A percentile compares a stretch with the other conserved stretches of the same genome.
Conservation (phyloP, 2,329 filamentous ascomycete species). For the Hypomyces rosellus region DNA sequence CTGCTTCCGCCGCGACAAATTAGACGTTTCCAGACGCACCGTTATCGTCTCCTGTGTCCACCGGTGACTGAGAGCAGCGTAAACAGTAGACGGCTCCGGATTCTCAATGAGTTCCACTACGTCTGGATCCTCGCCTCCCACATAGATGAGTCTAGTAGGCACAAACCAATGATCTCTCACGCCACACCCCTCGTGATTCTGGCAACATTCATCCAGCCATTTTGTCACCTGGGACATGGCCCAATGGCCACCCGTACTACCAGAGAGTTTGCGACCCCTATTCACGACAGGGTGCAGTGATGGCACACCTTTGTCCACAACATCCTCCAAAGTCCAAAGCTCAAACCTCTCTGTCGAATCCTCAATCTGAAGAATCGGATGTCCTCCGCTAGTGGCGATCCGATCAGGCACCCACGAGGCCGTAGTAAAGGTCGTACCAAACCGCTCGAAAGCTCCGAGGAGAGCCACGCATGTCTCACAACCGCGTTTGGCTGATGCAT, state of each 20-base stretch:
- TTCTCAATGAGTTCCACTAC: slow-evolving; percentile 6
- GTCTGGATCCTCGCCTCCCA: background rate
- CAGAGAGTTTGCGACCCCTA: background rate
- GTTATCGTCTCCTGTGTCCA: slow-evolving; percentile 8
- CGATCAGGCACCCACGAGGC: slow-evolving; percentile 1
- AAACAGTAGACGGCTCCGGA: background rate
- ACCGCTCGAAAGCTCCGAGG: background rate
- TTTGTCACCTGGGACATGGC: background rate
- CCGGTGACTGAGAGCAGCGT: slow-evolving; percentile 8
- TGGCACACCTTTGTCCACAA: background rate
- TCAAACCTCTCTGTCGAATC: background rate
- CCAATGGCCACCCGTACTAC: background rate
- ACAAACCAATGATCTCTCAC: slow-evolving; percentile 1
- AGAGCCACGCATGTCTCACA: slow-evolving; percentile 6
- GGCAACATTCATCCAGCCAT: slow-evolving; percentile 5
- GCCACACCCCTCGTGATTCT: background rate
- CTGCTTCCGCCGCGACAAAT: slow-evolving; percentile 2
- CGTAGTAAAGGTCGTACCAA: background rate
- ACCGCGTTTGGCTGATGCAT: background rate
- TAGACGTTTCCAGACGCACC: background rate
- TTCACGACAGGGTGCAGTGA: background rate
- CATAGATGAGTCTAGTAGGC: slow-evolving; percentile 7
- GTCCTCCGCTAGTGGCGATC: background rate
- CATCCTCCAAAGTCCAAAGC: background rate
- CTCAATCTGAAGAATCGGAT: background rate